Evolutionary conservation across 495 filamentous ascomycete genomes (phyloP).

Genomic region (Neurospora sp.): DNA sequence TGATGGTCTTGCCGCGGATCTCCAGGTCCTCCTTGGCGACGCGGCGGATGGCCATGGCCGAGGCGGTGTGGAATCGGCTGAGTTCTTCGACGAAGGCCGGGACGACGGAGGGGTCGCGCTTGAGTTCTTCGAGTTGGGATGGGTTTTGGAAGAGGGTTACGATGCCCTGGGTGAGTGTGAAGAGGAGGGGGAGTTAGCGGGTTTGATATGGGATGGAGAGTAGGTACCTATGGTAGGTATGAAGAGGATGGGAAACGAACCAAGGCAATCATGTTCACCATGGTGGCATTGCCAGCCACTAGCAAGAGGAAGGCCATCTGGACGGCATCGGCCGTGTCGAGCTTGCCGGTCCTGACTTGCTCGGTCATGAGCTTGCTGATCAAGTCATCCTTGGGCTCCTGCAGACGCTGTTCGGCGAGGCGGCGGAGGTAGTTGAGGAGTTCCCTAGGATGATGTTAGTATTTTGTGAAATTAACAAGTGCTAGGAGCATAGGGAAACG

Average conservation of each 20-base stretch:
- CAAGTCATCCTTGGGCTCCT: slow-evolving; percentile 30
- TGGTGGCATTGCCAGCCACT: slow-evolving; percentile 39
- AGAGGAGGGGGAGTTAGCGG: neutral
- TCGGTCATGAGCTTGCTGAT: slow-evolving; percentile 32
- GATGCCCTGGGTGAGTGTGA: slow-evolving; percentile 18
- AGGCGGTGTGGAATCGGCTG: slow-evolving; percentile 35
- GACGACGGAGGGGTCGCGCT: slow-evolving; percentile 20
- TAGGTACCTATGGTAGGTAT: no score
- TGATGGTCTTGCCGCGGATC: slow-evolving; percentile 31
- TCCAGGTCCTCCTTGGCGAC: slow-evolving; percentile 35
- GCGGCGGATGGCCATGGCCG: slow-evolving; percentile 32
- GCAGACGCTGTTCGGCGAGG: slow-evolving; percentile 27
- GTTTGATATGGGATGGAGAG: neutral
- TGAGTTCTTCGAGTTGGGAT: slow-evolving; percentile 26
- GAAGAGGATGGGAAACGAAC: slow-evolving; percentile 7
- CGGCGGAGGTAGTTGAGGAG: slow-evolving; percentile 29
- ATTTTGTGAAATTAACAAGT: no score
- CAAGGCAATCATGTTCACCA: slow-evolving; percentile 39
- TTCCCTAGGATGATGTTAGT: slow-evolving; percentile 12
- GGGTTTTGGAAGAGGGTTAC: slow-evolving; percentile 31
- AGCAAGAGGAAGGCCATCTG: slow-evolving; percentile 37
- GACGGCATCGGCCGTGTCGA: slow-evolving; percentile 28
- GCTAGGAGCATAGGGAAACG: neutral
- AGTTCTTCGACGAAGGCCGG: slow-evolving; percentile 34
- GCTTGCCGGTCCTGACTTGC: slow-evolving; percentile 28